These are phyloP conservation scores for Leccinum arenicola DNA, from an alignment of 768 basidiomycete species.

Conservation along the genomic window DNA sequence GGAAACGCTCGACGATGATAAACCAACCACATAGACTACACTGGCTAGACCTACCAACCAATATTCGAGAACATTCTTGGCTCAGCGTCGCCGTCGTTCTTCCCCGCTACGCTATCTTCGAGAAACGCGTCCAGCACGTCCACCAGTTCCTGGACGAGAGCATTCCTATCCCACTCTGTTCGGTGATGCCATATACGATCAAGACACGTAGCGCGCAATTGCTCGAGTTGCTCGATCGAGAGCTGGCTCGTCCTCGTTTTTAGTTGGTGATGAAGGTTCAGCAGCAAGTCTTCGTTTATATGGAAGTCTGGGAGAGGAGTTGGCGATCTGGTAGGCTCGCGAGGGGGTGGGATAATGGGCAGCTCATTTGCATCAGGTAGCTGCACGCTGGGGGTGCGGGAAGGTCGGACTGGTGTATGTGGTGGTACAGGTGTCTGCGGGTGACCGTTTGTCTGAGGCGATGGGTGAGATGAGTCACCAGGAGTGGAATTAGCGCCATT, in stretches of 20 bases:
- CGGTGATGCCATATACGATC: constrained; percentile 81
- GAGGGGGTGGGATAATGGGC: constrained; percentile 21
- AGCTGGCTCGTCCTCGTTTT: constrained; percentile 53
- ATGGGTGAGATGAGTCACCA: background rate
- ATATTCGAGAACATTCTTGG: constrained; percentile 1
- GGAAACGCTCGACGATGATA: background rate
- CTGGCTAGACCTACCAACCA: constrained; percentile 4
- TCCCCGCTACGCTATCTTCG: constrained; percentile 48
- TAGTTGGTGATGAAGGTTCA: constrained; percentile 48
- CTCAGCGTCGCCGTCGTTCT: constrained; percentile 3
- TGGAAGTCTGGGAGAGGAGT: constrained; percentile 79
- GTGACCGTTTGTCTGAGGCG: constrained; percentile 12
- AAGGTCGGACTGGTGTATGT: background rate
- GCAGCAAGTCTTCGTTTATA: constrained; percentile 50
- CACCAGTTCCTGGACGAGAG: constrained; percentile 57
- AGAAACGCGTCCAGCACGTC: constrained; percentile 63
- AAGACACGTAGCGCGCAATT: constrained; percentile 82
- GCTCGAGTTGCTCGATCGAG: constrained; percentile 89
- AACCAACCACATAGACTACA: background rate
- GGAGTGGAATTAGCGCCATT: constrained; percentile 22
- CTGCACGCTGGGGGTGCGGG: constrained; percentile 8
- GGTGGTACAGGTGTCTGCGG: constrained; percentile 10
- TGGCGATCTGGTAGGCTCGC: constrained; percentile 55
- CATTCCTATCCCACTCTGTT: constrained; percentile 78
- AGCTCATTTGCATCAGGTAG: constrained; percentile 17